Base-by-base conservation (phyloP, 768 basidiomycete genomes). In the Trametes punicea region DNA sequence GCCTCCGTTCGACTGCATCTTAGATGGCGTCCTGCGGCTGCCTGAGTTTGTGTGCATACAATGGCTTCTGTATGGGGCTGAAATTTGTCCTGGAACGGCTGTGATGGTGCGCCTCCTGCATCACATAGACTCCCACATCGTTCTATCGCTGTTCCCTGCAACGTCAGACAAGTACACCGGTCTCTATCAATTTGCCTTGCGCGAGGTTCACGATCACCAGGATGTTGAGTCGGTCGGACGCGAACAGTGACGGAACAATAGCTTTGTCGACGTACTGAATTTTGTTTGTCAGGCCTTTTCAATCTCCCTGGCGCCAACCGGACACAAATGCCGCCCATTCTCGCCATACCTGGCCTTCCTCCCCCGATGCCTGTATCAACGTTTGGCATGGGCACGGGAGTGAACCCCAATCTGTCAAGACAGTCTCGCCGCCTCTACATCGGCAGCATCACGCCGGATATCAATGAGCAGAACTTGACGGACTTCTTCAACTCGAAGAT, bases 401-500 rank as follows among this genome's bases (percentile, higher is more conserved):
- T 83, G 54, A 89, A 93, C 70, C 90, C 93, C 61, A 94, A 95
- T 68, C 69, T 96, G 46, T 90, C 90, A 11, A 85, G 95, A 56
- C 96, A 99, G 71, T 91, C 92, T 50, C 90, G 95, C 59, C 83
- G 97, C 45, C 79, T 99, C 18, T 99, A 99, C 69, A 94, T 98
- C 62, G 97, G 96, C 61, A 94, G 93, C 75, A 93, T 99, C 64
- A 96, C 93, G 3, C 86, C 89, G 18, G 90, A 94, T 44, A 90
- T 96, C 65, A 98, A 90, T 67, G 97, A 98, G 70, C 86, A 91
- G 64, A 93, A 89, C 67, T 75, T 98, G 39, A 84, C 86, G 15
- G 88, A 93, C 33, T 97, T 98, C 76, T 98, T 99, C 84, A 98
- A 98, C 67, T 75, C 78, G 52, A 93, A 96, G 75, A 98, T 98